Evolutionary conservation across 192 early-diverging fungal species (phyloP), one percentile per base, ranked within the genome.

Genomic region (Obelidium mucronatum): DNA sequence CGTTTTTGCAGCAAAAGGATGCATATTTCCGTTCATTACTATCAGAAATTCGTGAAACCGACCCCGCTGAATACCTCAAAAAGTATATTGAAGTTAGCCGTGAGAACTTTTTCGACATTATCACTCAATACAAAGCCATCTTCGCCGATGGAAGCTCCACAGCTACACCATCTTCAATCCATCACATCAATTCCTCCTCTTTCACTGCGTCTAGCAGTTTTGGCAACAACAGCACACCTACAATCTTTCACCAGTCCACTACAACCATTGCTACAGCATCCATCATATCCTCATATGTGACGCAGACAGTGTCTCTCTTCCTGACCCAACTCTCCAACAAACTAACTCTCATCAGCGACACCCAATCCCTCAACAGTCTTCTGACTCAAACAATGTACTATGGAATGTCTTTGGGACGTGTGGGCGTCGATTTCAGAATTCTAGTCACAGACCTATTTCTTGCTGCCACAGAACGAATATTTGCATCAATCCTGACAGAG

Each of bases 301-400:
- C 79, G 0, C 78, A 86, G 39, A 74, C 82, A 33, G 82, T 90
- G 2, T 67, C 78, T 15, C 72, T 81, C 6, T 79, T 92, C 31
- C 62, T 80, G 5, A 73, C 61, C 3, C 76, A 67, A 0, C 81
- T 93, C 30, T 36, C 74, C 1, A 58, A 72, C 0, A 79, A 90
- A 73, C 80, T 92, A 2, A 84, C 86, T 40, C 66, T 82, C n/a
- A 83, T 94, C 44, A 76, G 80, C 19, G 91, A 93, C 54, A 89
- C 87, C 0, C 83, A 59, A n/a, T 54, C 72, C 26, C 31, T 84
- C 11, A 67, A 42, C 37, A 48, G 34, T 34, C 34, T 94, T 31
- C 74, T 90, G 53, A 91, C 91, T 1, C 93, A 95, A 60, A 82
- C 91, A 15, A 92, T 93, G 88, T 95, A 95, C 70, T 92, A 89